Base-by-base conservation (phyloP, 345 rosid species). In the Euclidium syriacum region DNA sequence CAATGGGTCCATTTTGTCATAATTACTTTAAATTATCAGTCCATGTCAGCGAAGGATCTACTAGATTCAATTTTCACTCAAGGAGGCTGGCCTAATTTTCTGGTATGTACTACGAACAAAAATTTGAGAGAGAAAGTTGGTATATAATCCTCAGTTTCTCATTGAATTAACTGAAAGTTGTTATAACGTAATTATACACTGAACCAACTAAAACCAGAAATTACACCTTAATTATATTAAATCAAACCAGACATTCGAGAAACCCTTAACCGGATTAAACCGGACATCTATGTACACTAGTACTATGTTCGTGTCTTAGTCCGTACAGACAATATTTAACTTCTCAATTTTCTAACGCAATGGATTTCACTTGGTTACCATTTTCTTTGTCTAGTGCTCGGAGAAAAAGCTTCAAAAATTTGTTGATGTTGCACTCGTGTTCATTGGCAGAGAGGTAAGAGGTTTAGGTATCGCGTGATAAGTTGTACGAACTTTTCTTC, bases 361-460 rank as follows among this genome's bases (percentile, higher is more conserved):
- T 42, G 23, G 23, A 52, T 46, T 58, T 22, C 27, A 8, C 14
- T 44, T 62, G 18, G 39, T 34, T 29, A 25, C 62, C 47, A 43
- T 4, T n/a, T 34, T 30, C 22, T 23, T 64, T 62, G 34, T 23
- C 14, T 56, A 94, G 96, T 90, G 99, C 76, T 68, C 90, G 11
- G 79, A 67, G 67, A 77, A 78, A 75, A 78, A 87, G 64, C 67
- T 54, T 64, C 72, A 65, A 44, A 84, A 78, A 26, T 47, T 81
- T 38, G 74, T 81, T 68, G 96, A 86, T 69, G 74, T 90, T 16
- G 96, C 92, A 4, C 80, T 87, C 66, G 81, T 94, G 69, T 90
- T 94, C 80, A 78, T 90, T 16, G 97, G 99, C 58, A 79, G 85
- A 71, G 84, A 86, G 92, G 99, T 94, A 78, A 76, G 5, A 36